Percentiles rank a stretch among this genome's conserved stretches.
Conservation (phyloP, 2,329 filamentous ascomycete species). For the Aschersonia sp. region DNA sequence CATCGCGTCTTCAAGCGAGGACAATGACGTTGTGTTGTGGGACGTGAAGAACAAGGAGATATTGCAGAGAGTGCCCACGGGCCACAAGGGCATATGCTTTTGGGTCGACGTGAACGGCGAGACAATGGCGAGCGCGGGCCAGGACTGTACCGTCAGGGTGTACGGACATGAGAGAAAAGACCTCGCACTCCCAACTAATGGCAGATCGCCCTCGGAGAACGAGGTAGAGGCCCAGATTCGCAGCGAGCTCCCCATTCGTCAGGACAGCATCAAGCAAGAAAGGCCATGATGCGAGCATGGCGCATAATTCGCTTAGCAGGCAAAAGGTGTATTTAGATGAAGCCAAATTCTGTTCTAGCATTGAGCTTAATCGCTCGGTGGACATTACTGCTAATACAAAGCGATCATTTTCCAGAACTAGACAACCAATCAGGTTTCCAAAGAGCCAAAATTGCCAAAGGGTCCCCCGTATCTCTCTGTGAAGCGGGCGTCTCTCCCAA, state of each 20-base stretch:
- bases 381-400: too few species aligned
- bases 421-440: too few species aligned
- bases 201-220: not conserved
- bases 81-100: constrained; percentile 44
- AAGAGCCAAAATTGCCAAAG: too few species aligned
- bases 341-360: too few species aligned
- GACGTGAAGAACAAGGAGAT: constrained; percentile 77
- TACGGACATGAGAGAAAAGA: constrained; percentile 20
- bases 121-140: constrained; percentile 41
- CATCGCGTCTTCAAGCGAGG: constrained; percentile 73
- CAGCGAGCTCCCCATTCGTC: constrained; percentile 1
- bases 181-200: not conserved
- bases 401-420: too few species aligned
- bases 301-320: too few species aligned
- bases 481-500: too few species aligned
- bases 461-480: too few species aligned
- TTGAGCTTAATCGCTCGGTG: too few species aligned
- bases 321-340: too few species aligned
- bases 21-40: constrained; percentile 77
- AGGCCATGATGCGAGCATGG: not conserved
- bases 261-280: constrained; percentile 4
- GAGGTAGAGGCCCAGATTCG: constrained; percentile 1
- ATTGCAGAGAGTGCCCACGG: constrained; percentile 45
- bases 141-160: constrained; percentile 37
- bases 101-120: constrained; percentile 47